phyloP scores from a whole-genome alignment of 2,329 filamentous ascomycete genomes.

The Fusarium anthophilum region DNA sequence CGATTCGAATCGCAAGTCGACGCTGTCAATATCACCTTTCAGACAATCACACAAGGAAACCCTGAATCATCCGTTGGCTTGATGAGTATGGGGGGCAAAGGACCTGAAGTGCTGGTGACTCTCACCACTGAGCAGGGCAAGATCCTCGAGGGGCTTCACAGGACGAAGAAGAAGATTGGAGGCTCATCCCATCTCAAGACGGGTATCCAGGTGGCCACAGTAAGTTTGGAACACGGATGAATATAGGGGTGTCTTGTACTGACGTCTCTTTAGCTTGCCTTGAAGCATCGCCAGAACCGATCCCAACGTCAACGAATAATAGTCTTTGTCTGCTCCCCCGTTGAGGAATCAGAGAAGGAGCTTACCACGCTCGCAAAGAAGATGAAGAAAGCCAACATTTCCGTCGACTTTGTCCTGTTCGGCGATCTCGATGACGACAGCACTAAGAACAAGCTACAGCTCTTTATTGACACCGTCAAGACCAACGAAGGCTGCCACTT shows the following conservation, averaged over 20 bases:
- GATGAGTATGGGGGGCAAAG: slow-evolving; percentile 98
- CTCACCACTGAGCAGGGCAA: slow-evolving; percentile 96
- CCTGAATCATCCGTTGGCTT: slow-evolving; percentile 96
- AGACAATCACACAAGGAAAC: slow-evolving; percentile 93
- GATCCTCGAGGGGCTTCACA: slow-evolving; percentile 90
- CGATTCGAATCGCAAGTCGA: slow-evolving; percentile 97
- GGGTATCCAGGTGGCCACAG: slow-evolving; percentile 92
- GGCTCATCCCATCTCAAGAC: slow-evolving; percentile 90
- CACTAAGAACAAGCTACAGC: slow-evolving; percentile 88
- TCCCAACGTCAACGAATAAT: slow-evolving; percentile 96
- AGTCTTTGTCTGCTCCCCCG: slow-evolving; percentile 93
- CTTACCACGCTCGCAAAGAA: slow-evolving; percentile 92
- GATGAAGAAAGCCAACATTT: slow-evolving; percentile 98
- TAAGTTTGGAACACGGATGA: slow-evolving; percentile 59
- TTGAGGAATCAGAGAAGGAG: slow-evolving; percentile 88
- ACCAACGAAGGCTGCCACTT: slow-evolving; percentile 90
- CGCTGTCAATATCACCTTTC: slow-evolving; percentile 94
- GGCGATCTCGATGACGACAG: slow-evolving; percentile 92
- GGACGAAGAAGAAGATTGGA: slow-evolving; percentile 89
- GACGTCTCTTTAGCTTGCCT: slow-evolving; percentile 73
- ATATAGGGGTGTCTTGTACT: neutral
- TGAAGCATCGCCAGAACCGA: slow-evolving; percentile 98
- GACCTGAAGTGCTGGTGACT: slow-evolving; percentile 96
- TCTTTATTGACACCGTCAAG: slow-evolving; percentile 94
- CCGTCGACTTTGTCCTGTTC: slow-evolving; percentile 94